phyloP scores from a whole-genome alignment of 2,329 filamentous ascomycete genomes.

The Dryadomyces quercus-mongolicae region DNA sequence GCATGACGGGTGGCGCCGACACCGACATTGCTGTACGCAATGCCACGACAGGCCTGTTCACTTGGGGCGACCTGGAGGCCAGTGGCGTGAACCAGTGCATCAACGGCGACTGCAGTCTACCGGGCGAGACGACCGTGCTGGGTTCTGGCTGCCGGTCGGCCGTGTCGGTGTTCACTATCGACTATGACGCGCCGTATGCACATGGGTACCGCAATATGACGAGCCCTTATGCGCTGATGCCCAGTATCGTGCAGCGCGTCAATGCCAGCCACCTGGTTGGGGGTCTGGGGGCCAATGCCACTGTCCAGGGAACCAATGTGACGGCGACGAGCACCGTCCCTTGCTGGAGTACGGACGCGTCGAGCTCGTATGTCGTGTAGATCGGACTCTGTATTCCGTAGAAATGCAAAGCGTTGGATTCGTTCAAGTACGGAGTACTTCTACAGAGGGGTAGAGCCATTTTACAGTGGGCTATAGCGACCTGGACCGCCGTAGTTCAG shows the following conservation, averaged over 20 bases:
- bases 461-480: too few species aligned
- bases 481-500: neutral
- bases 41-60: slow-evolving; percentile 11
- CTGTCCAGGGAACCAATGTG: slow-evolving; percentile 1
- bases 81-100: slow-evolving; percentile 7
- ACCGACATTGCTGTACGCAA: slow-evolving; percentile 10
- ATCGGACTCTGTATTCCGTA: neutral
- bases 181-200: slow-evolving; percentile 9
- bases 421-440: too few species aligned
- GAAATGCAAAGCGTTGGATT: too few species aligned
- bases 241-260: slow-evolving; percentile 6
- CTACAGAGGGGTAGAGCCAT: neutral
- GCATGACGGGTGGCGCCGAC: slow-evolving; percentile 6
- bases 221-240: slow-evolving; percentile 6
- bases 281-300: slow-evolving; percentile 8
- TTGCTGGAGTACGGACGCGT: too few species aligned
- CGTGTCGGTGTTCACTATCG: slow-evolving; percentile 12
- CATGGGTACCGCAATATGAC: neutral
- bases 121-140: slow-evolving; percentile 7
- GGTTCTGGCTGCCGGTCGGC: slow-evolving; percentile 10
- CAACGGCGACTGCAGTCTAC: slow-evolving; percentile 10
- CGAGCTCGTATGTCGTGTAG: neutral
- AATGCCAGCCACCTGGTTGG: slow-evolving; percentile 6
- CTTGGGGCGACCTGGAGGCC: slow-evolving; percentile 2
- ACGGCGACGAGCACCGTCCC: too few species aligned